Percentiles rank a stretch among this genome's conserved stretches.
phyloP scores from a whole-genome alignment of 2,329 filamentous ascomycete genomes.

The Catunica adiposa region DNA sequence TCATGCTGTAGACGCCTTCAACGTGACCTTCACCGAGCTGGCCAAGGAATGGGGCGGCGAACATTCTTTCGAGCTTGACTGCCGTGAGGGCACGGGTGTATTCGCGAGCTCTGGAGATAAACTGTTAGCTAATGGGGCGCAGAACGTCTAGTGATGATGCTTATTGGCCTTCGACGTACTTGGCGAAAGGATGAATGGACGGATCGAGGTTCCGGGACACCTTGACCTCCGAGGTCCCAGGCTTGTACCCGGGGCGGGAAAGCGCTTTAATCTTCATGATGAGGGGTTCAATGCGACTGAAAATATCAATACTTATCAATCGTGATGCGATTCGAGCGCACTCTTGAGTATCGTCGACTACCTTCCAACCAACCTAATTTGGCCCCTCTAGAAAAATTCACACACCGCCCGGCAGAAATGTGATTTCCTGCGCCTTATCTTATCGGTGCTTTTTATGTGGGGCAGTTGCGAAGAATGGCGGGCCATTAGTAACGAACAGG shows the following conservation, averaged over 20 bases:
- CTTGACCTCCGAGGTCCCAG: constrained; percentile 48
- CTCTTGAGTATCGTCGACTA: background rate
- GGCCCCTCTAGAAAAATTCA: constrained; percentile 11
- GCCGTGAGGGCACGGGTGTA: constrained; percentile 47
- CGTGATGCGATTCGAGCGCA: background rate
- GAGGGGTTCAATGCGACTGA: background rate
- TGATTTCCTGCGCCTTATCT: constrained; percentile 10
- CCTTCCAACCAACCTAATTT: background rate
- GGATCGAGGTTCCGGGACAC: constrained; percentile 62
- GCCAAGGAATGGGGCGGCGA: constrained; percentile 49
- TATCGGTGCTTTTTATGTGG: background rate
- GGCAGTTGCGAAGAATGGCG: background rate
- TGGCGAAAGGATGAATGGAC: constrained; percentile 66
- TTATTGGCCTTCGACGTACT: constrained; percentile 8
- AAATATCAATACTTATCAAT: background rate
- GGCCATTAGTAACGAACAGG: background rate
- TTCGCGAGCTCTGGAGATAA: constrained; percentile 52
- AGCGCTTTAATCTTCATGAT: constrained; percentile 46
- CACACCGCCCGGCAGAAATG: constrained; percentile 14
- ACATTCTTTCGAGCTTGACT: constrained; percentile 80
- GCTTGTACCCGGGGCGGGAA: constrained; percentile 48
- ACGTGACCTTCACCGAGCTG: constrained; percentile 84
- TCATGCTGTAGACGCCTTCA: constrained; percentile 66
- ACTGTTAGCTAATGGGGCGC: constrained; percentile 4
- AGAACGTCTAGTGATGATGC: background rate